Percentiles rank a stretch among this genome's conserved stretches.
These are phyloP conservation scores for Thielaviopsis ethacetica DNA, from an alignment of 2,329 filamentous ascomycete species.

Conservation along the genomic window DNA sequence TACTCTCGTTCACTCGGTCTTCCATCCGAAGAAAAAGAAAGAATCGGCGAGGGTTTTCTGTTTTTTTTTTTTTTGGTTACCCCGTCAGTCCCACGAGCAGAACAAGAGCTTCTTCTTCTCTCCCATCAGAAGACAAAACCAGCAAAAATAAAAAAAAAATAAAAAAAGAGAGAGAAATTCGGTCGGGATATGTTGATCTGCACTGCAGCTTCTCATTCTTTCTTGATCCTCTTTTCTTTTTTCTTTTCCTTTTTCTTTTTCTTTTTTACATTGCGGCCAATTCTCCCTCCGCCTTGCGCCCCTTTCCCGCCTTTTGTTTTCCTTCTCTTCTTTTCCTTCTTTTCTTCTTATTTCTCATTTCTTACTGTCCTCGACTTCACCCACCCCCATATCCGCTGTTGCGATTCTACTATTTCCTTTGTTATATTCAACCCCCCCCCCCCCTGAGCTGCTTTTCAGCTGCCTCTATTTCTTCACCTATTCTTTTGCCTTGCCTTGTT, in stretches of 20 bases:
- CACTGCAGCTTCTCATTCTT: background rate
- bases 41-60: too few relatives aligned
- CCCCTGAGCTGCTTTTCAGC: background rate
- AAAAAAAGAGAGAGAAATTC: background rate
- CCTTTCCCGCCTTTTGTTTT: background rate
- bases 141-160: background rate
- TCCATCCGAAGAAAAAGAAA: background rate
- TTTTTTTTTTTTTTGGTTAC: too few relatives aligned
- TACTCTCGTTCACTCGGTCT: slow-evolving; percentile 1
- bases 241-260: background rate
- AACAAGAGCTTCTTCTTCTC: background rate
- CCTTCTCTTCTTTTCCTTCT: background rate
- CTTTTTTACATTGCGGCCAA: background rate
- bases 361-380: background rate
- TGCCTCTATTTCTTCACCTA: background rate
- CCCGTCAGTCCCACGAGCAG: background rate
- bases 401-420: background rate
- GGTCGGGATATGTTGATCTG: background rate
- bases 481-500: background rate
- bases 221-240: slow-evolving; percentile 1
- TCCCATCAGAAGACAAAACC: background rate
- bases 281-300: background rate
- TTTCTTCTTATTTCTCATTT: background rate
- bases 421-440: background rate
- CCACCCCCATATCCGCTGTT: background rate